Conservation (phyloP, 441 rosid species). For the Kokia cookei region DNA sequence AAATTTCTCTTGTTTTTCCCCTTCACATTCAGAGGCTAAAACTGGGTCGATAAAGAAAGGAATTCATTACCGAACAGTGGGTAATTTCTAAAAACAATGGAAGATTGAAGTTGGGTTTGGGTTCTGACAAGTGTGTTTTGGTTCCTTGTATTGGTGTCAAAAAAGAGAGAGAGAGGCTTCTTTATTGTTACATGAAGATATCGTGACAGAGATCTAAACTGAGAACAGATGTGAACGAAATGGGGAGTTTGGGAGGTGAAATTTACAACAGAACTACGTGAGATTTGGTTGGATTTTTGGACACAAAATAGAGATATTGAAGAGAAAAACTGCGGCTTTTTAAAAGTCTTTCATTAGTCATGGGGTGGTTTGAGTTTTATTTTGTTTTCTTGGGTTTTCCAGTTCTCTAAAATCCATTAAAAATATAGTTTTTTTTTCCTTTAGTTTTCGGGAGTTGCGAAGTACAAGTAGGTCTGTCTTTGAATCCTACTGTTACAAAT, state of each 20-base stretch:
- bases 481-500: too few relatives aligned
- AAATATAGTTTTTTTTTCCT: too few relatives aligned
- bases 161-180: neutral
- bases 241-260: neutral
- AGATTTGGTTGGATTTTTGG: neutral
- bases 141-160: neutral
- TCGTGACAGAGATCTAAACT: neutral
- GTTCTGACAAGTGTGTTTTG: neutral
- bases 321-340: neutral
- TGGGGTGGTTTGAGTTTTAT: neutral
- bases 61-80: constrained; percentile 4
- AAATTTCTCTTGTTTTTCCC: neutral
- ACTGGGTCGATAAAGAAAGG: constrained; percentile 9
- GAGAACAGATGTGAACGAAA: neutral
- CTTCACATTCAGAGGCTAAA: neutral
- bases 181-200: neutral
- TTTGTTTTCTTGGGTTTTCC: too few relatives aligned
- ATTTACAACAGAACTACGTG: neutral
- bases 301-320: neutral
- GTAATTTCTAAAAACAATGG: neutral
- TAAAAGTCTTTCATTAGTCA: neutral
- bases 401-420: too few relatives aligned
- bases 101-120: neutral
- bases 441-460: too few relatives aligned
- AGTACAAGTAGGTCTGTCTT: too few relatives aligned